Percentiles rank a stretch among this genome's conserved stretches.
Evolutionary conservation across 1,139 yeast genomes (phyloP).

Genomic region (Candida dubliniensis): DNA sequence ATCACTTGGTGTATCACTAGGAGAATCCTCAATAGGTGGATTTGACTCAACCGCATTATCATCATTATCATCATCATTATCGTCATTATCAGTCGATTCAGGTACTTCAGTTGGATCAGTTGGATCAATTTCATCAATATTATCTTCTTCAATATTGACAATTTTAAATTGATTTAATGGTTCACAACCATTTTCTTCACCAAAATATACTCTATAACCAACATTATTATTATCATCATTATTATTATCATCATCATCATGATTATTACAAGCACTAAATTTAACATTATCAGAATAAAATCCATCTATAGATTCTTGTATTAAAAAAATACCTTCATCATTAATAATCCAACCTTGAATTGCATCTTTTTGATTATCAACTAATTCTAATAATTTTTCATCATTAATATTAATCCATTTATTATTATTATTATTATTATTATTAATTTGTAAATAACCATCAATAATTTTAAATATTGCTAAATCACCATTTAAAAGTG

Average conservation of each 20-base stretch:
- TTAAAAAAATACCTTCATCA: not conserved
- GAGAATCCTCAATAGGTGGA: not conserved
- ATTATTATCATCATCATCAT: too few species aligned
- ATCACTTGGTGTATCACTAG: not conserved
- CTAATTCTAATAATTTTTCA: not conserved
- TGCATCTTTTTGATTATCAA: not conserved
- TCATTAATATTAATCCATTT: not conserved
- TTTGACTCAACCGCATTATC: not conserved
- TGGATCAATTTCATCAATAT: not conserved
- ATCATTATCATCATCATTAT: too few species aligned
- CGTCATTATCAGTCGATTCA: not conserved
- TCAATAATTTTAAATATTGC: not conserved
- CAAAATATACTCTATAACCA: not conserved
- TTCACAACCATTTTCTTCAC: not conserved
- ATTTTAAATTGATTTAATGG: not conserved
- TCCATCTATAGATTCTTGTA: not conserved
- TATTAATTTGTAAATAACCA: not conserved
- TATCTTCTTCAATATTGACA: not conserved
- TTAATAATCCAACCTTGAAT: not conserved
- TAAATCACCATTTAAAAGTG: not conserved
- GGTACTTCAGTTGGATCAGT: not conserved
- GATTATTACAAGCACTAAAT: not conserved
- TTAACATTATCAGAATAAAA: not conserved
- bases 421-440: not conserved
- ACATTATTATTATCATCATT: too few species aligned